These are phyloP conservation scores for Tolypocladium ophioglossoides DNA, from an alignment of 2,329 filamentous ascomycete genomes.

Conservation along the genomic window DNA sequence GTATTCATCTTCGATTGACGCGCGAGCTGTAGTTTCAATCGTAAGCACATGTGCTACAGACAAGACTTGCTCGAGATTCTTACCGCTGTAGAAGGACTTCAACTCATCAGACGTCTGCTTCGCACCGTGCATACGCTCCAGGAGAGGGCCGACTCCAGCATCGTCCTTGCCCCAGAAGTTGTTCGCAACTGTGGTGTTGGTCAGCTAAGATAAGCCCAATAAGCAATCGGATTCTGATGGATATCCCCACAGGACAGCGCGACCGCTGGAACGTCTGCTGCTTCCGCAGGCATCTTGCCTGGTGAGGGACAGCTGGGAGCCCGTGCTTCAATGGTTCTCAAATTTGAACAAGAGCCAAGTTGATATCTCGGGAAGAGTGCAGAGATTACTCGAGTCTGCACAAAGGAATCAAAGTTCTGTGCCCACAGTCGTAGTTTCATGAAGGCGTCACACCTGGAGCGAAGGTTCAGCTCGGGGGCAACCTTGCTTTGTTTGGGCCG, in stretches of 20 bases:
- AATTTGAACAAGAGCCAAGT: neutral
- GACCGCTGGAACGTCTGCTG: conserved; percentile 53
- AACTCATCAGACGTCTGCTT: conserved; percentile 94
- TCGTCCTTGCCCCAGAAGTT: conserved; percentile 99
- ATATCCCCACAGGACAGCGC: conserved; percentile 51
- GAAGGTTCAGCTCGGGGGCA: neutral
- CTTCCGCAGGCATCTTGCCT: conserved; percentile 47
- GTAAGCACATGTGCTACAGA: neutral
- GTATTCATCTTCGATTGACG: conserved; percentile 95
- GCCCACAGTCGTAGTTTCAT: neutral
- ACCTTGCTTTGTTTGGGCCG: neutral
- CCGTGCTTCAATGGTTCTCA: neutral
- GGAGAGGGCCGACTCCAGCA: conserved; percentile 81
- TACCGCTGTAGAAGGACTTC: conserved; percentile 79
- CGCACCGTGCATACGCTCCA: conserved; percentile 88
- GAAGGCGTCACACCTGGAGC: neutral
- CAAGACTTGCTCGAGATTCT: conserved; percentile 11
- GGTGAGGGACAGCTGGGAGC: neutral
- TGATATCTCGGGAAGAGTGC: neutral
- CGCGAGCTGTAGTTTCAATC: conserved; percentile 49
- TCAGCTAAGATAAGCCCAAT: conserved; percentile 6
- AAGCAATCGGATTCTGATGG: neutral
- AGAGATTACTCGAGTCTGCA: neutral
- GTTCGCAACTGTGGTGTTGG: conserved; percentile 63
- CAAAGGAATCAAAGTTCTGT: neutral